These are phyloP conservation scores for Leptographium procerum DNA, from an alignment of 2,329 filamentous ascomycete genomes.

Conservation along the genomic window DNA sequence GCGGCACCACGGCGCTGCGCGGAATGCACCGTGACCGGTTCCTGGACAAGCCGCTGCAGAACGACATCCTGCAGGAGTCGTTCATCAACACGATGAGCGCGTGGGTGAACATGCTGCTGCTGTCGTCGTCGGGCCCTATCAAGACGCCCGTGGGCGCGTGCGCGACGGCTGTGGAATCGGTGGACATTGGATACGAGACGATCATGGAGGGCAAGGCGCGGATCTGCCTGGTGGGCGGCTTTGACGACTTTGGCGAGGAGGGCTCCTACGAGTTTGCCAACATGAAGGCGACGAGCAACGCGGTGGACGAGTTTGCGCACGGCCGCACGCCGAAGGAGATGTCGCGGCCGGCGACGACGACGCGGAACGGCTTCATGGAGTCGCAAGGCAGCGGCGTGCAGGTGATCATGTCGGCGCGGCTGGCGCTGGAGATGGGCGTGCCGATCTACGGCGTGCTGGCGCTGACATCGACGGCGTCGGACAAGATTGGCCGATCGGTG, in stretches of 20 bases:
- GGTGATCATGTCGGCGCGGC: constrained; percentile 93
- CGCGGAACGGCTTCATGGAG: constrained; percentile 97
- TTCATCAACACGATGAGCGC: constrained; percentile 99
- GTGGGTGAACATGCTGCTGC: constrained; percentile 98
- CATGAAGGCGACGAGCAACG: constrained; percentile 99
- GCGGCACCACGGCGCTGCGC: constrained; percentile 80
- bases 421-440: constrained; percentile 96
- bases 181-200: constrained; percentile 96
- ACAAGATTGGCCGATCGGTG: constrained; percentile 97
- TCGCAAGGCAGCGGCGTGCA: constrained; percentile 98
- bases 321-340: constrained; percentile 93
- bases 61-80: constrained; percentile 97
- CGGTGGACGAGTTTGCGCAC: constrained; percentile 89
- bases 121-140: constrained; percentile 95
- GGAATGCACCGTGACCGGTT: constrained; percentile 98
- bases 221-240: constrained; percentile 94
- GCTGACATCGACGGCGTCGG: constrained; percentile 88
- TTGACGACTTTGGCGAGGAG: constrained; percentile 98
- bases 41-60: constrained; percentile 94
- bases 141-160: constrained; percentile 98
- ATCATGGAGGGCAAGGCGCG: constrained; percentile 98
- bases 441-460: constrained; percentile 93
- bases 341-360: constrained; percentile 95
- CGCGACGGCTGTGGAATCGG: constrained; percentile 90
- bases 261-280: constrained; percentile 99